phyloP scores from a whole-genome alignment of 2,329 filamentous ascomycete species.

The Fonsecaea monophora region DNA sequence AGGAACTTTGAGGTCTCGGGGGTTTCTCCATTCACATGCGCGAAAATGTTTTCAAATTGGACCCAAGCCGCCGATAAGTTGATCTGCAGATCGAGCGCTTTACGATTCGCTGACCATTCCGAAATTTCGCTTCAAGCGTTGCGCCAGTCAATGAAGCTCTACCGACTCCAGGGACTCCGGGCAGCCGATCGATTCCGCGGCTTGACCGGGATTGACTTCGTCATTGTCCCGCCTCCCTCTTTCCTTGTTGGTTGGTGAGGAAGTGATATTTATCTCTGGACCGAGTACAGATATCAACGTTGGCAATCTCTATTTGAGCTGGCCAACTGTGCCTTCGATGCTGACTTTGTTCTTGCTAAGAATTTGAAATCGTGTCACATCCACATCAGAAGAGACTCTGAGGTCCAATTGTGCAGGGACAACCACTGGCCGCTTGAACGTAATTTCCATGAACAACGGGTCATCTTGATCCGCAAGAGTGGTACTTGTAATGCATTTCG shows the following conservation, averaged over 20 bases:
- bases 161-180: background rate
- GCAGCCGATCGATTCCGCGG: background rate
- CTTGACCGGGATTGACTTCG: background rate
- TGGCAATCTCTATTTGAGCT: background rate
- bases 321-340: constrained; percentile 15
- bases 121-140: background rate
- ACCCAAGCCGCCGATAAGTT: constrained; percentile 7
- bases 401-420: constrained; percentile 20
- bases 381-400: background rate
- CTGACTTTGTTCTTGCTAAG: constrained; percentile 10
- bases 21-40: background rate
- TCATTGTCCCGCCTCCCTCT: constrained; percentile 3
- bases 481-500: background rate
- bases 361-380: constrained; percentile 4
- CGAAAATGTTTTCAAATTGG: constrained; percentile 18
- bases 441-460: constrained; percentile 26
- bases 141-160: background rate
- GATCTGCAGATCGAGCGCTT: constrained; percentile 12
- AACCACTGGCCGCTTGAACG: constrained; percentile 28
- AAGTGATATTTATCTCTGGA: background rate
- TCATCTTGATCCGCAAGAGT: background rate
- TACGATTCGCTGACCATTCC: background rate
- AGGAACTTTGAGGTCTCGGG: background rate
- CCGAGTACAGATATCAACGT: no score
- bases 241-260: background rate